phyloP scores from a whole-genome alignment of 768 basidiomycete species.

The Plicaturopsis crispa region DNA sequence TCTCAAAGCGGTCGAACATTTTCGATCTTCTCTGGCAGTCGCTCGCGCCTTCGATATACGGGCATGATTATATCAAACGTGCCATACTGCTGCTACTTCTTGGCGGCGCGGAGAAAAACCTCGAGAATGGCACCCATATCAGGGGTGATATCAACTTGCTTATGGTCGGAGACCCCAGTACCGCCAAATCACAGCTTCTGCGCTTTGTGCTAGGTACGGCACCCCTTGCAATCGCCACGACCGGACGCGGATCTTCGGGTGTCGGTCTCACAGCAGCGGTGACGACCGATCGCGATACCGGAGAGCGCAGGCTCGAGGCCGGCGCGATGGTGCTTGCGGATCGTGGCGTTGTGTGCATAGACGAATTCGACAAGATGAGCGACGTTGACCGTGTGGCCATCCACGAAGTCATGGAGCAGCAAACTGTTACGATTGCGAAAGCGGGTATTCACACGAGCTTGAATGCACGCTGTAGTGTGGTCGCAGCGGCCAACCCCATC shows the following conservation, averaged over 20 bases:
- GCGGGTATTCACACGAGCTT: conserved; percentile 98
- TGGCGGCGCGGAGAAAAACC: conserved; percentile 96
- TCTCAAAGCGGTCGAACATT: conserved; percentile 80
- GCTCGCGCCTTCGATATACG: conserved; percentile 95
- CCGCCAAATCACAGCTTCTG: conserved; percentile 93
- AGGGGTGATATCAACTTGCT: conserved; percentile 99
- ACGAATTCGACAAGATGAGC: conserved; percentile 99
- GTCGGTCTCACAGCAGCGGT: conserved; percentile 99
- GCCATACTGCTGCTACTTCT: conserved; percentile 90
- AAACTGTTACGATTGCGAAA: conserved; percentile 98
- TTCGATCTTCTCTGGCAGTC: conserved; percentile 88
- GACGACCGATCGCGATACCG: conserved; percentile 96
- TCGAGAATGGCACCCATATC: conserved; percentile 96
- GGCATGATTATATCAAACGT: conserved; percentile 92
- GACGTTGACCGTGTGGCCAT: conserved; percentile 98
- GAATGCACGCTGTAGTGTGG: conserved; percentile 95
- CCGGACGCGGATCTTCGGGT: conserved; percentile 95
- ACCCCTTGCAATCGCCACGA: conserved; percentile 96
- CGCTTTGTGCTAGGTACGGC: conserved; percentile 95
- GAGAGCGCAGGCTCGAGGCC: conserved; percentile 93
- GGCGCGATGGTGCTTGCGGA: conserved; percentile 99
- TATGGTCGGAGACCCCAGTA: conserved; percentile 99
- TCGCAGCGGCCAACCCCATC: conserved; percentile 97
- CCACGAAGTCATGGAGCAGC: conserved; percentile 99
- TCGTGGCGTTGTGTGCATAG: conserved; percentile 97